Conservation (phyloP, 768 basidiomycete species). For the Serendipita vermifera region DNA sequence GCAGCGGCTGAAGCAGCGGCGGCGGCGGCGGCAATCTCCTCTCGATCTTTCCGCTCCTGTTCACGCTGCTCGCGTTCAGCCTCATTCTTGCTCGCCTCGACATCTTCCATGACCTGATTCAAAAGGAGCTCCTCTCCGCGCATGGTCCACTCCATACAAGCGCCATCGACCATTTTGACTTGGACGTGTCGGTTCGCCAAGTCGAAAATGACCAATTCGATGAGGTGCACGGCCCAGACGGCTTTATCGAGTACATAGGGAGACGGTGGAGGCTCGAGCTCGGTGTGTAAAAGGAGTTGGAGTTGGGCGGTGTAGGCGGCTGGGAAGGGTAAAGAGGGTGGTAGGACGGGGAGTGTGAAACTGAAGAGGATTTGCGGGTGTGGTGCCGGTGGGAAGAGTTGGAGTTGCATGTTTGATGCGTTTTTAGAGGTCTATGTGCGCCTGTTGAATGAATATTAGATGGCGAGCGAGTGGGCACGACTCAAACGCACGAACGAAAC, state of each 20-base stretch:
- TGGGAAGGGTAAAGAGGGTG: neutral
- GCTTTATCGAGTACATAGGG: conserved; percentile 7
- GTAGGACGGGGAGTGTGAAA: conserved; percentile 1
- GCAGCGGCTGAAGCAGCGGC: neutral
- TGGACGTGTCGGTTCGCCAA: neutral
- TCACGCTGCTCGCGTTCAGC: conserved; percentile 2
- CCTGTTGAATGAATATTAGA: neutral
- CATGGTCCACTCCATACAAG: neutral
- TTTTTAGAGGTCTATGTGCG: neutral
- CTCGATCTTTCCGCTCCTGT: too few relatives aligned
- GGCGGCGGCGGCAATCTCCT: neutral
- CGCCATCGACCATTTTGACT: conserved; percentile 4
- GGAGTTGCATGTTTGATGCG: conserved; percentile 1
- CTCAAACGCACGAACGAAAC: too few relatives aligned
- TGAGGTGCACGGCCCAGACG: conserved; percentile 2
- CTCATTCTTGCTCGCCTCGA: neutral
- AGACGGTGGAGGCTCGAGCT: conserved; percentile 3
- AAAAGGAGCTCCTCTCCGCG: neutral
- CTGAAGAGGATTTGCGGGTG: conserved; percentile 1
- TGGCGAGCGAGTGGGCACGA: too few relatives aligned
- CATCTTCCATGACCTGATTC: neutral
- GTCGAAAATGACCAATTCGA: conserved; percentile 4
- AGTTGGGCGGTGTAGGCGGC: conserved; percentile 2
- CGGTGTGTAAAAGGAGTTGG: conserved; percentile 2
- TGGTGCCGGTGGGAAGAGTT: neutral